Evolutionary conservation across 306 rosid species (phyloP).

Genomic region (Quercus gilva): DNA sequence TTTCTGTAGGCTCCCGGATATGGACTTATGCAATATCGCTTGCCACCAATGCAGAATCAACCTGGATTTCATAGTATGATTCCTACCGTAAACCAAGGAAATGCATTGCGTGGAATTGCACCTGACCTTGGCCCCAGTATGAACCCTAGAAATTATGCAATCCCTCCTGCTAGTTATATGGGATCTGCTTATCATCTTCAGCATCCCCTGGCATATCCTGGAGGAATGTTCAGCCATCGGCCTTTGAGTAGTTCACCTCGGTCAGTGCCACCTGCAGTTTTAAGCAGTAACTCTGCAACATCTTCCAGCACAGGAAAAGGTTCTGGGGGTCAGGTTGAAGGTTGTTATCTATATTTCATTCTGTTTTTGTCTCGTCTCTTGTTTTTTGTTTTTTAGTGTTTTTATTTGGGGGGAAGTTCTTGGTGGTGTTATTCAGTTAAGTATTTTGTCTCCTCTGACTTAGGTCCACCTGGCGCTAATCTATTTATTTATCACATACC

Average conservation of each 20-base stretch:
- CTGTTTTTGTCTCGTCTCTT: background rate
- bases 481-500: slow-evolving; percentile 98
- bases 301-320: slow-evolving; percentile 63
- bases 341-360: slow-evolving; percentile 37
- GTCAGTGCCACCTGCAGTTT: slow-evolving; percentile 60
- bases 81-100: slow-evolving; percentile 83
- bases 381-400: background rate
- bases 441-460: slow-evolving; percentile 32
- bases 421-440: slow-evolving; percentile 28
- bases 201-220: slow-evolving; percentile 75
- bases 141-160: slow-evolving; percentile 65
- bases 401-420: background rate
- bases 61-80: slow-evolving; percentile 86
- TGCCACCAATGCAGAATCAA: slow-evolving; percentile 91
- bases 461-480: slow-evolving; percentile 99
- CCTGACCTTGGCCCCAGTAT: slow-evolving; percentile 69
- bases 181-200: slow-evolving; percentile 81
- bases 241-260: slow-evolving; percentile 70
- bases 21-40: slow-evolving; percentile 85
- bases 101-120: slow-evolving; percentile 51
- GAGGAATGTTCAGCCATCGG: slow-evolving; percentile 78
- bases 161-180: slow-evolving; percentile 70
- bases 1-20: slow-evolving; percentile 77
- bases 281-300: slow-evolving; percentile 47
- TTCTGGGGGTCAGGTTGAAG: slow-evolving; percentile 86